phyloP scores from a whole-genome alignment of 2,329 filamentous ascomycete species.

The Penicillium sp. region DNA sequence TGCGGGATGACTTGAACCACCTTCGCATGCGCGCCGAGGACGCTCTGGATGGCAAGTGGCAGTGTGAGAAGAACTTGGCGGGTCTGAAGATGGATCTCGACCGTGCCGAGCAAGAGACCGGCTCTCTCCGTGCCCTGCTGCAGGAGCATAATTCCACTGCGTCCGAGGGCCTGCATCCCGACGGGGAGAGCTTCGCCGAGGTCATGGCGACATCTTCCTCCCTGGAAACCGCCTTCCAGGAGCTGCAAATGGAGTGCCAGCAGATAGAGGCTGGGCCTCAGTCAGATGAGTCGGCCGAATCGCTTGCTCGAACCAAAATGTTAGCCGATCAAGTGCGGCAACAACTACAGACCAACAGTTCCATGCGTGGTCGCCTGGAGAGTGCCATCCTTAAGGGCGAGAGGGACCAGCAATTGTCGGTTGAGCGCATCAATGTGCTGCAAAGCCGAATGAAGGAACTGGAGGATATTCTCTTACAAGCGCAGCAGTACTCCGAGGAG shows the following conservation, averaged over 20 bases:
- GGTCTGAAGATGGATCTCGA: slow-evolving; percentile 97
- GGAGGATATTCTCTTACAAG: slow-evolving; percentile 80
- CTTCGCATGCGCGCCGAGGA: slow-evolving; percentile 88
- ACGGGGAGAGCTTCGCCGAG: slow-evolving; percentile 46
- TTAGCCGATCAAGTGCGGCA: slow-evolving; percentile 77
- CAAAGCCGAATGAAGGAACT: slow-evolving; percentile 79
- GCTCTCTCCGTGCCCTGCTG: slow-evolving; percentile 76
- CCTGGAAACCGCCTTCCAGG: slow-evolving; percentile 73
- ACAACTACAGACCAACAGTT: slow-evolving; percentile 78
- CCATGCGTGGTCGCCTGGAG: slow-evolving; percentile 74
- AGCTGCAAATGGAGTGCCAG: slow-evolving; percentile 71
- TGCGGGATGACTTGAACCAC: slow-evolving; percentile 82
- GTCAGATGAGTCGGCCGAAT: slow-evolving; percentile 71
- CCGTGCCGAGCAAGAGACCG: slow-evolving; percentile 89
- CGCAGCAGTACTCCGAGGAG: slow-evolving; percentile 86
- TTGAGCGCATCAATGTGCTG: slow-evolving; percentile 79
- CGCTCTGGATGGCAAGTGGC: slow-evolving; percentile 92
- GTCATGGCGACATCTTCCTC: slow-evolving; percentile 69
- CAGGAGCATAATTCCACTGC: slow-evolving; percentile 81
- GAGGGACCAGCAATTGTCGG: slow-evolving; percentile 77
- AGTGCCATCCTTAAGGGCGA: slow-evolving; percentile 84
- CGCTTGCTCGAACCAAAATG: slow-evolving; percentile 77
- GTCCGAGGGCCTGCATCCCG: slow-evolving; percentile 61
- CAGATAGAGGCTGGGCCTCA: slow-evolving; percentile 71
- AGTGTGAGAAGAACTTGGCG: slow-evolving; percentile 85